These are phyloP conservation scores for Fusarium sp. DNA, from an alignment of 2,329 filamentous ascomycete species.

Conservation along the genomic window DNA sequence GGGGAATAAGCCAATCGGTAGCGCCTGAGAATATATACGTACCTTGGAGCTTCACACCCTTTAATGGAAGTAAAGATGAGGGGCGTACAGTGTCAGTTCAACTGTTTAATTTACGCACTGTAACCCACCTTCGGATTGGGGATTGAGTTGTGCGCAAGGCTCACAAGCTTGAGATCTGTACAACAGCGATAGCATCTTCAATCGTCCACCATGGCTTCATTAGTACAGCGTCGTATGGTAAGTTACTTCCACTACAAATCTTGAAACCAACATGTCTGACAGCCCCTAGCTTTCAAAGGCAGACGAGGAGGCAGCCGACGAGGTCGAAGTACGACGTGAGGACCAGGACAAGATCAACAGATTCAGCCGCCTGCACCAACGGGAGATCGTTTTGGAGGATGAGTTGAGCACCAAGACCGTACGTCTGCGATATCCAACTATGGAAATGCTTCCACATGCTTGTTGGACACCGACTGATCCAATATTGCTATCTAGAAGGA, in stretches of 20 bases:
- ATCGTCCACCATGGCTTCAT: constrained; percentile 51
- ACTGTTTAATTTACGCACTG: constrained; percentile 24
- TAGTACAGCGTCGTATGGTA: constrained; percentile 72
- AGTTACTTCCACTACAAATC: constrained; percentile 1
- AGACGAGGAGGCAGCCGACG: constrained; percentile 85
- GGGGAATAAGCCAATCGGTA: constrained; percentile 40
- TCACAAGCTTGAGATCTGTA: constrained; percentile 26
- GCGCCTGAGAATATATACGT: constrained; percentile 36
- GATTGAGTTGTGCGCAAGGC: constrained; percentile 30
- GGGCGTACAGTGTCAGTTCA: constrained; percentile 34
- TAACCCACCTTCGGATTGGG: constrained; percentile 41
- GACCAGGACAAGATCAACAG: constrained; percentile 99
- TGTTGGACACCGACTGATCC: constrained; percentile 30
- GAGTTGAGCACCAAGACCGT: constrained; percentile 84
- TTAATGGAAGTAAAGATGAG: constrained; percentile 18
- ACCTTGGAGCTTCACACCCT: constrained; percentile 18
- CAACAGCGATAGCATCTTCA: constrained; percentile 27
- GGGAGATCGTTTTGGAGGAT: constrained; percentile 81
- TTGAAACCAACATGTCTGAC: constrained; percentile 16
- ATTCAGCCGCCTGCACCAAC: constrained; percentile 94
- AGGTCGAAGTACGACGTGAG: constrained; percentile 93
- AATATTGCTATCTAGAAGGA: constrained; percentile 77
- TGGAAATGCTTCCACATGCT: not conserved
- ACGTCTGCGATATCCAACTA: constrained; percentile 45
- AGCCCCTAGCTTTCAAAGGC: constrained; percentile 83